Evolutionary conservation across 164 flowering plant species (phyloP).

Genomic region (Dillenia turbinata): DNA sequence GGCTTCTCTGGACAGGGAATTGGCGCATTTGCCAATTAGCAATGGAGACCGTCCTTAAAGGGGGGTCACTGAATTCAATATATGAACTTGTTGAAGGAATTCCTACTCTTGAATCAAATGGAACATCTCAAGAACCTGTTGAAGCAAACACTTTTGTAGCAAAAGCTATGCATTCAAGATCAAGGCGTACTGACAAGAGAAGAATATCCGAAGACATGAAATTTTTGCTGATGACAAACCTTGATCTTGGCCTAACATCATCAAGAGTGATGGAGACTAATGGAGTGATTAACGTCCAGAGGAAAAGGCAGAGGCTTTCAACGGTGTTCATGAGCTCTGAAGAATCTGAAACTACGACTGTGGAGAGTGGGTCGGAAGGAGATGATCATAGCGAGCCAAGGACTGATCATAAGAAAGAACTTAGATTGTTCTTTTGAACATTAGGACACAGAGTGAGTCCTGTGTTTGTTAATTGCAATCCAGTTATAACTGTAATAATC

Average conservation of each 20-base stretch:
- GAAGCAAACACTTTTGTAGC: too few species aligned
- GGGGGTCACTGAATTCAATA: conserved; percentile 29
- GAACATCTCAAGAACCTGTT: not conserved
- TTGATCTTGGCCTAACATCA: too few species aligned
- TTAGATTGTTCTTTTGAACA: conserved; percentile 18
- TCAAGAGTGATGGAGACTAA: too few species aligned
- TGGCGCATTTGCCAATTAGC: conserved; percentile 67
- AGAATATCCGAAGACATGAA: too few species aligned
- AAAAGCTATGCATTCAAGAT: too few species aligned
- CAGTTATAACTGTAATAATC: too few species aligned
- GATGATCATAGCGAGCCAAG: not conserved
- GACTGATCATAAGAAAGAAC: conserved; percentile 11
- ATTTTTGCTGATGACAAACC: too few species aligned
- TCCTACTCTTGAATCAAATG: conserved; percentile 10
- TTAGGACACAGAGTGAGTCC: too few species aligned
- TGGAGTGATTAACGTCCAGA: too few species aligned
- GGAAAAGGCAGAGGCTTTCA: too few species aligned
- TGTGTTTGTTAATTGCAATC: too few species aligned
- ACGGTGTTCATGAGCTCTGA: conserved; percentile 20
- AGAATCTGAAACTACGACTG: conserved; percentile 41
- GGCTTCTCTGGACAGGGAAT: conserved; percentile 58
- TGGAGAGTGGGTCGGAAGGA: conserved; percentile 15
- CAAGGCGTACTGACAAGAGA: too few species aligned
- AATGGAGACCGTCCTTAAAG: conserved; percentile 54
- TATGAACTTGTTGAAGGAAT: conserved; percentile 15